Conservation (phyloP, 306 rosid genomes). For the Carpinus fangiana region DNA sequence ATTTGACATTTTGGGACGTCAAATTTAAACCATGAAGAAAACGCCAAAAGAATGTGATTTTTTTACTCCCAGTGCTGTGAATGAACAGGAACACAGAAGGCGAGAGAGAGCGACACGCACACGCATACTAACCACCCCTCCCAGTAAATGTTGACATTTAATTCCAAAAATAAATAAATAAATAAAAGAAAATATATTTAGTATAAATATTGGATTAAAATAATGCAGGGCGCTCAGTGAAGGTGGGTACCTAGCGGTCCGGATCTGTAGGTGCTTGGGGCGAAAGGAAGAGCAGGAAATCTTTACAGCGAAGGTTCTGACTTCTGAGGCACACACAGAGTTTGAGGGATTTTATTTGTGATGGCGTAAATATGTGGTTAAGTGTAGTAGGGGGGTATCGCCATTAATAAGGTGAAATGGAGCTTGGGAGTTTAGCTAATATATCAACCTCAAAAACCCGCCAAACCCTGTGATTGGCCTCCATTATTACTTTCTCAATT, state of each 20-base stretch:
- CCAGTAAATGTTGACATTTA: conserved; percentile 12
- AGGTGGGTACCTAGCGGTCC: conserved; percentile 27
- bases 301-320: conserved; percentile 36
- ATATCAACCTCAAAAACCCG: conserved; percentile 54
- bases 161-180: background rate
- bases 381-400: conserved; percentile 20
- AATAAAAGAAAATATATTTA: background rate
- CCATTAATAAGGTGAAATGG: conserved; percentile 46
- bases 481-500: conserved; percentile 13
- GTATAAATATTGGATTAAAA: background rate
- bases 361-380: conserved; percentile 37
- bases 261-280: conserved; percentile 50
- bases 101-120: background rate
- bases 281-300: conserved; percentile 39
- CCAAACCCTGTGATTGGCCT: conserved; percentile 35
- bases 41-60: conserved; percentile 18
- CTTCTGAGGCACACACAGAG: background rate
- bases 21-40: conserved; percentile 32
- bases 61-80: conserved; percentile 5
- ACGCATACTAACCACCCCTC: background rate
- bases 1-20: conserved; percentile 5
- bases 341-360: background rate
- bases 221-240: conserved; percentile 6
- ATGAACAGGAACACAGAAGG: conserved; percentile 6
- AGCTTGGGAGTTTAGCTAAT: conserved; percentile 41